Conservation (phyloP, 179 eudicot genomes). For the Beta corolliflora region DNA sequence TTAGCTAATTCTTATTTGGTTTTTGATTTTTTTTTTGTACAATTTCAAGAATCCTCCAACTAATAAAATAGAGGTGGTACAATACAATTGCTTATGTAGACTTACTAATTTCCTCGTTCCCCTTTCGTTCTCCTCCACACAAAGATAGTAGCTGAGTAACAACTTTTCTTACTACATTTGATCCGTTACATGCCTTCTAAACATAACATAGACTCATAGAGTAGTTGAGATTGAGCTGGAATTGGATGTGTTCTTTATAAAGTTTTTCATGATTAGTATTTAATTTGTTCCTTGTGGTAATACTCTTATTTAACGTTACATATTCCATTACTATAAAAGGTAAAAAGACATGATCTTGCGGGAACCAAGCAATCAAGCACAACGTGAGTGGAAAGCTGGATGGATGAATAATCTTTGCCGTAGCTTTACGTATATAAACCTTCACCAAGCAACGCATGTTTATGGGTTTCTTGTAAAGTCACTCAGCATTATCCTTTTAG, state of each 20-base stretch:
- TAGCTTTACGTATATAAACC: slow-evolving; percentile 1
- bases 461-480: background rate
- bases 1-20: too few species aligned
- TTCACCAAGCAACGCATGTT: background rate
- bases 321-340: background rate
- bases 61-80: too few species aligned
- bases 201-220: background rate
- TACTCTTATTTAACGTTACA: background rate
- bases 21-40: too few species aligned
- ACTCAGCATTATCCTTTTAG: background rate
- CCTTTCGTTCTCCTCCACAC: too few species aligned
- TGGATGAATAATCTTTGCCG: background rate
- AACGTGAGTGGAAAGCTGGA: background rate
- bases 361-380: background rate
- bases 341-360: background rate
- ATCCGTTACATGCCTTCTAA: background rate
- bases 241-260: background rate
- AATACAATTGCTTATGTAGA: too few species aligned
- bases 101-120: too few species aligned
- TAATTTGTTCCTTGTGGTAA: background rate
- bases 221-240: background rate
- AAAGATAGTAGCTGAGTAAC: too few species aligned
- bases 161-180: too few species aligned
- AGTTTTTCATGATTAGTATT: background rate
- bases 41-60: too few species aligned